A percentile compares a stretch with the other conserved stretches of the same genome.
Evolutionary conservation across 257 asterid genomes (phyloP).

Genomic region (Solanum piurae): DNA sequence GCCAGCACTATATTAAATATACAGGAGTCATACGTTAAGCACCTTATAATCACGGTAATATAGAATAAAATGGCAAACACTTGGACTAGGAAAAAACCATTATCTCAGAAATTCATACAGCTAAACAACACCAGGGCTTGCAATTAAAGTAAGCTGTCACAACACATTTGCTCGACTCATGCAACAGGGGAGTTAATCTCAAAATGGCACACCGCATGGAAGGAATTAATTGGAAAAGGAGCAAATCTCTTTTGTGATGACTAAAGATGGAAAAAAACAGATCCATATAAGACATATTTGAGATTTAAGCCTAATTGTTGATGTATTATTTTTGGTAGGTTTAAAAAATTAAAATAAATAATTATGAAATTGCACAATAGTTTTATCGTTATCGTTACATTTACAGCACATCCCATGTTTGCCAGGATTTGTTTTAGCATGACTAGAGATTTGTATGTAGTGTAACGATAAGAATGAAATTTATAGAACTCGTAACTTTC

Average conservation of each 20-base stretch:
- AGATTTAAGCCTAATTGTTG: background rate
- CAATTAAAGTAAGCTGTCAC: background rate
- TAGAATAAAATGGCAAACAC: background rate
- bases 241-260: background rate
- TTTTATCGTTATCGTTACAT: background rate
- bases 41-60: background rate
- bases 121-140: background rate
- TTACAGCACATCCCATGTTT: background rate
- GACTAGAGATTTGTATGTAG: background rate
- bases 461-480: background rate
- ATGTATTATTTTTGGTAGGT: background rate
- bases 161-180: background rate
- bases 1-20: background rate
- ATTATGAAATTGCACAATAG: background rate
- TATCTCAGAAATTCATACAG: background rate
- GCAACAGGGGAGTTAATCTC: background rate
- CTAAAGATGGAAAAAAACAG: background rate
- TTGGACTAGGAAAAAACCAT: background rate
- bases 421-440: background rate
- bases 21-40: background rate
- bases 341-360: background rate
- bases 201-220: background rate
- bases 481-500: background rate
- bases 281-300: background rate
- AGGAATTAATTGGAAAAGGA: background rate